Evolutionary conservation across 306 rosid species (phyloP).

Genomic region (Dryas octopetala): DNA sequence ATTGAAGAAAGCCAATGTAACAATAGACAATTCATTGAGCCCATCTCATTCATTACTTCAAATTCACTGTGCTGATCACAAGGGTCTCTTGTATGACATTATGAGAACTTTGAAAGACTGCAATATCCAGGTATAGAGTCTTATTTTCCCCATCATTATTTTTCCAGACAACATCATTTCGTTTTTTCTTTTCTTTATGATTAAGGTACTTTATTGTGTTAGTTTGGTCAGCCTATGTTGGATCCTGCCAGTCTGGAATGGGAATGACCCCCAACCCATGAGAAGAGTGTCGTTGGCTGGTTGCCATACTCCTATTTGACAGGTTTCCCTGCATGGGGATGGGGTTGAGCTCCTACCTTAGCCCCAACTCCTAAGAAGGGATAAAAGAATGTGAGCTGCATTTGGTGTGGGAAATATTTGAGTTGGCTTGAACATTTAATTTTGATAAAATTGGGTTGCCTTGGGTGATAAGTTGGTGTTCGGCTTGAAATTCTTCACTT

Average conservation of each 20-base stretch:
- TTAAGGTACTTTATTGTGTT: not conserved
- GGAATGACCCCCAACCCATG: not conserved
- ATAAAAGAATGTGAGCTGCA: too few relatives aligned
- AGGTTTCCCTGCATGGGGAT: not conserved
- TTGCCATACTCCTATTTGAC: conserved; percentile 1
- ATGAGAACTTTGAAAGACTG: conserved; percentile 77
- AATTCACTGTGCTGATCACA: conserved; percentile 64
- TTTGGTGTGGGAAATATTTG: not conserved
- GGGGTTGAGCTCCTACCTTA: not conserved
- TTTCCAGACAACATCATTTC: not conserved
- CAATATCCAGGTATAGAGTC: conserved; percentile 52
- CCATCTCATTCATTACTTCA: conserved; percentile 74
- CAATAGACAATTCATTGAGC: conserved; percentile 66
- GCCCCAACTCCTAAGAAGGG: not conserved
- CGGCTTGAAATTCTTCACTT: not conserved
- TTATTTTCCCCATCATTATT: conserved; percentile 12
- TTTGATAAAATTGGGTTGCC: not conserved
- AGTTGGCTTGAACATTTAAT: not conserved
- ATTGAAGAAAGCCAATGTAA: conserved; percentile 52
- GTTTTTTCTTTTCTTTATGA: not conserved
- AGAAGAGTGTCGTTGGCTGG: not conserved
- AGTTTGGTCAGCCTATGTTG: not conserved
- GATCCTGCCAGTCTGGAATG: not conserved
- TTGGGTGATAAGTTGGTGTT: not conserved
- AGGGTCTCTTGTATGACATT: conserved; percentile 71